Conservation (phyloP, 345 rosid species). For the Eucalyptus victrix region DNA sequence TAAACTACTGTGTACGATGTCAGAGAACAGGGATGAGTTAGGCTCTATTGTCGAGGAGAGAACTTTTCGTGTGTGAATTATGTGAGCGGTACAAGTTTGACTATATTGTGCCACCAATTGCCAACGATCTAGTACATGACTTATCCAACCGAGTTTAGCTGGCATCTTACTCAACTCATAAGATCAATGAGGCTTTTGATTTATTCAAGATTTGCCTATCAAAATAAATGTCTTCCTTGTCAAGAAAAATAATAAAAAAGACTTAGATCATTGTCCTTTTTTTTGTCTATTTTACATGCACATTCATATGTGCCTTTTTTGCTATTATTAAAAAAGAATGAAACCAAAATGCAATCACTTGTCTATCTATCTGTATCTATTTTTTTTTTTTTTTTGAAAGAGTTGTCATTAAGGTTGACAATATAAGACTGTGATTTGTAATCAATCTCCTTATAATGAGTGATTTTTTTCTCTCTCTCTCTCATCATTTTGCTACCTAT, state of each 20-base stretch:
- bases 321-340: background rate
- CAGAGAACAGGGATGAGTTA: background rate
- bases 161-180: background rate
- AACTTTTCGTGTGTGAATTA: background rate
- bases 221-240: background rate
- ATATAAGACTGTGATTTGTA: too few species aligned
- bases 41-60: background rate
- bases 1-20: background rate
- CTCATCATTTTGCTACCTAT: background rate
- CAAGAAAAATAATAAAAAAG: background rate
- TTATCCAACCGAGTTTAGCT: background rate
- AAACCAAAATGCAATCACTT: background rate
- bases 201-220: background rate
- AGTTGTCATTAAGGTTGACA: background rate
- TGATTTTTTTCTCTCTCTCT: too few species aligned
- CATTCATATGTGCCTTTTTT: background rate
- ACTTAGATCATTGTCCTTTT: background rate
- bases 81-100: background rate
- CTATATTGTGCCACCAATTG: background rate
- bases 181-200: background rate
- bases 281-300: background rate
- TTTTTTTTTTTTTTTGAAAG: too few species aligned
- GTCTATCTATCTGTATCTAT: background rate
- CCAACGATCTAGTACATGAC: too few species aligned
- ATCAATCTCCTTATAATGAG: too few species aligned